Conservation (phyloP, 2,329 filamentous ascomycete species). For the Phaeomoniella chlamydospora region DNA sequence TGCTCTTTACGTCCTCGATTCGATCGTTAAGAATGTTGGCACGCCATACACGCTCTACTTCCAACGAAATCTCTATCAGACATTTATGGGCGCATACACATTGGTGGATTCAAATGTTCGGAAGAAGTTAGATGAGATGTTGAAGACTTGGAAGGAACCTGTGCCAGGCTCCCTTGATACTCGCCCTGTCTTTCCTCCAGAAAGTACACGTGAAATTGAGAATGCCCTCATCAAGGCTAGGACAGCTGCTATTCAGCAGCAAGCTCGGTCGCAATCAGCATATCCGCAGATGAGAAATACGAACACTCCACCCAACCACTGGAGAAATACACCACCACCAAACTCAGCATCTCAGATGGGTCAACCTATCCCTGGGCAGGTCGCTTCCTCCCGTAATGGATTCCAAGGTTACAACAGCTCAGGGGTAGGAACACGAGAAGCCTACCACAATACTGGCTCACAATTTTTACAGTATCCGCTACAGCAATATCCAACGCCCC, state of each 20-base stretch:
- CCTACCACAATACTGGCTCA: neutral
- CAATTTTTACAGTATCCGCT: slow-evolving; percentile 4
- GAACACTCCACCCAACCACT: slow-evolving; percentile 39
- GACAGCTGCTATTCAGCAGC: slow-evolving; percentile 34
- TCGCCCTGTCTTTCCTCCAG: slow-evolving; percentile 78
- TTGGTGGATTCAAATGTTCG: slow-evolving; percentile 72
- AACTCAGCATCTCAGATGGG: slow-evolving; percentile 18
- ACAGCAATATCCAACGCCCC: slow-evolving; percentile 6
- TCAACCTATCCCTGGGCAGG: neutral
- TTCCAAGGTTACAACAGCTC: neutral
- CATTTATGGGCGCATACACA: slow-evolving; percentile 93
- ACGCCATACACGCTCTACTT: slow-evolving; percentile 95
- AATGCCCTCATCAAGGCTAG: slow-evolving; percentile 79
- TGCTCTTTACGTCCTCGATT: slow-evolving; percentile 94
- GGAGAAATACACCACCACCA: slow-evolving; percentile 61
- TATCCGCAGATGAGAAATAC: slow-evolving; percentile 20
- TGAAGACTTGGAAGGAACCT: slow-evolving; percentile 95
- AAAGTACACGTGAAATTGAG: slow-evolving; percentile 82
- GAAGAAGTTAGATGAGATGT: slow-evolving; percentile 89
- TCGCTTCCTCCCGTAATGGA: neutral
- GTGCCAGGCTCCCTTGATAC: slow-evolving; percentile 86
- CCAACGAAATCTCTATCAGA: slow-evolving; percentile 77
- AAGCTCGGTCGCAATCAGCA: slow-evolving; percentile 24
- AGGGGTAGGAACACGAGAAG: neutral
- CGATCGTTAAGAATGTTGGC: slow-evolving; percentile 95